Conservation (phyloP, 108 stramenopile genomes). For the Skeletonema tropicum region DNA sequence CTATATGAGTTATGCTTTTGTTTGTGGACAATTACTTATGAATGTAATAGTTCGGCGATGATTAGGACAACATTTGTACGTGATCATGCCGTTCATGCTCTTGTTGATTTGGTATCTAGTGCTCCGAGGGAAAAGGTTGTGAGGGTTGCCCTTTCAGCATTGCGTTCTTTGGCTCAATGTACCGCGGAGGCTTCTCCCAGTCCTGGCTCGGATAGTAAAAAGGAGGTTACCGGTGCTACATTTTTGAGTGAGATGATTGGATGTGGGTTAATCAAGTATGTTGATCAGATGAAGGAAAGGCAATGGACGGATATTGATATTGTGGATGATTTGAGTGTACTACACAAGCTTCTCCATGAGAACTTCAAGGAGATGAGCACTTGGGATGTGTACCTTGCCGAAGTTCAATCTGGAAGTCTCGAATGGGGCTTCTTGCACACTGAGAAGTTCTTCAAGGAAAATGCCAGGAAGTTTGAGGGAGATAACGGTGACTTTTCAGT, state of each 20-base stretch:
- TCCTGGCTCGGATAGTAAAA: constrained; percentile 26
- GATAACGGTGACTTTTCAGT: constrained; percentile 76
- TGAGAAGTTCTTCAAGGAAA: constrained; percentile 93
- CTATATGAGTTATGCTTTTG: constrained; percentile 92
- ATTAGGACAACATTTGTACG: constrained; percentile 56
- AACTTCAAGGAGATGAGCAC: constrained; percentile 94
- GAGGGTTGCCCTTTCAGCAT: constrained; percentile 83
- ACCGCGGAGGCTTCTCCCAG: constrained; percentile 48
- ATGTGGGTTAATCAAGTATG: constrained; percentile 87
- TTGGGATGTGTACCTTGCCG: constrained; percentile 93
- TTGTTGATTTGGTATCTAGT: constrained; percentile 83
- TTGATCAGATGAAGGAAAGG: constrained; percentile 80
- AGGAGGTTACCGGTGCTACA: constrained; percentile 61
- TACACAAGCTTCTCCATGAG: constrained; percentile 81
- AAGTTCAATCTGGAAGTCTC: constrained; percentile 88
- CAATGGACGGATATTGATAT: constrained; percentile 94
- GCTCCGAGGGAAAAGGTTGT: constrained; percentile 95
- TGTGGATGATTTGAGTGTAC: constrained; percentile 72
- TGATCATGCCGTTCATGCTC: constrained; percentile 60
- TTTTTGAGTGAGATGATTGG: constrained; percentile 92
- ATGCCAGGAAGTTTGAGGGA: constrained; percentile 83
- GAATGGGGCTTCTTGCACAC: constrained; percentile 95
- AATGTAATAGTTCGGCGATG: constrained; percentile 45
- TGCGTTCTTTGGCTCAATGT: constrained; percentile 83
- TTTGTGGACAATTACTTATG: constrained; percentile 88